A percentile compares a stretch with the other conserved stretches of the same genome.
These are phyloP conservation scores for Mucor indicus DNA, from an alignment of 371 early-diverging fungal species.

Conservation along the genomic window DNA sequence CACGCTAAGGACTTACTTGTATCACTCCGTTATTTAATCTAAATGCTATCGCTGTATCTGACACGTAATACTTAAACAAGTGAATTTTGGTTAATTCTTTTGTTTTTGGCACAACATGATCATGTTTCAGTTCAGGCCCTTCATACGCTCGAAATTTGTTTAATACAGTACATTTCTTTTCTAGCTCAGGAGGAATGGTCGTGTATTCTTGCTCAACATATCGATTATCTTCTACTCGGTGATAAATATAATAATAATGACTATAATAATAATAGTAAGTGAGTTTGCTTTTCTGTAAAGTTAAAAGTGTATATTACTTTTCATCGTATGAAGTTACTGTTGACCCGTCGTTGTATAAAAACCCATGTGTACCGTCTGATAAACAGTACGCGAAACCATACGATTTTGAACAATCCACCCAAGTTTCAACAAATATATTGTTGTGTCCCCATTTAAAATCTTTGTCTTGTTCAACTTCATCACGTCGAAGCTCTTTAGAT, in stretches of 20 bases:
- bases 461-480: not conserved
- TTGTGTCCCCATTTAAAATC: constrained; percentile 6
- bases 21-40: constrained; percentile 66
- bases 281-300: not conserved
- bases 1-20: constrained; percentile 54
- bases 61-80: constrained; percentile 64
- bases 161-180: constrained; percentile 6
- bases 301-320: constrained; percentile 33
- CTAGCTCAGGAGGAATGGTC: not conserved
- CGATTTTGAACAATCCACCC: constrained; percentile 73
- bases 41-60: constrained; percentile 71
- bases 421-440: constrained; percentile 66
- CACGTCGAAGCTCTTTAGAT: not conserved
- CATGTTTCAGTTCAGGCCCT: not conserved
- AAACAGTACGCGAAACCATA: constrained; percentile 86
- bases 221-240: not conserved
- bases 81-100: constrained; percentile 30
- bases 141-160: constrained; percentile 2
- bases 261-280: not conserved
- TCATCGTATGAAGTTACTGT: constrained; percentile 55
- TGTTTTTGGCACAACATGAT: constrained; percentile 14
- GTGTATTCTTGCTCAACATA: constrained; percentile 23
- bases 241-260: constrained; percentile 5
- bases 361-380: constrained; percentile 75
- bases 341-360: constrained; percentile 82